These are phyloP conservation scores for Penicillium sp. DNA, from an alignment of 2,329 filamentous ascomycete genomes.

Conservation along the genomic window DNA sequence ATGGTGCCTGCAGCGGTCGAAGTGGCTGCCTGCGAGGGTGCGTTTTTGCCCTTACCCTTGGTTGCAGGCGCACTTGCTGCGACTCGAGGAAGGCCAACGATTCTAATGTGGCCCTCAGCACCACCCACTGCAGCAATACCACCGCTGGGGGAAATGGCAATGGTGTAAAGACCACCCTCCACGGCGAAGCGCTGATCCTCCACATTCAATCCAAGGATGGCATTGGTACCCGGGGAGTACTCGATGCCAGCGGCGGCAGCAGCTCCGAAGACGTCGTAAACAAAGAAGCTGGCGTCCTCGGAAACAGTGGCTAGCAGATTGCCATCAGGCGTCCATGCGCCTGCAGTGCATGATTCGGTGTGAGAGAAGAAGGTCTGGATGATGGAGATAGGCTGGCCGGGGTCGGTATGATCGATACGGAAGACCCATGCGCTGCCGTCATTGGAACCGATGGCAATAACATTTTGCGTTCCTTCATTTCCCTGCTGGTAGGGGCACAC, in stretches of 20 bases:
- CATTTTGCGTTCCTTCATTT: conserved; percentile 64
- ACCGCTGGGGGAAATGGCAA: conserved; percentile 77
- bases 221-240: conserved; percentile 55
- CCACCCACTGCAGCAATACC: conserved; percentile 82
- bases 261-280: conserved; percentile 86
- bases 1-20: conserved; percentile 63
- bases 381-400: conserved; percentile 67
- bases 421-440: conserved; percentile 97
- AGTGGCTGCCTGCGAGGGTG: conserved; percentile 34
- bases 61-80: conserved; percentile 40
- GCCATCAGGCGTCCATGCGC: conserved; percentile 86
- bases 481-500: conserved; percentile 64
- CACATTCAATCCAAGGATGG: conserved; percentile 73
- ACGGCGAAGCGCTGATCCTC: conserved; percentile 88
- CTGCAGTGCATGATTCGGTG: conserved; percentile 80
- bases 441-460: conserved; percentile 79
- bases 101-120: conserved; percentile 78
- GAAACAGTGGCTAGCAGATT: conserved; percentile 81
- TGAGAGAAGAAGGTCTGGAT: conserved; percentile 91
- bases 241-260: conserved; percentile 64
- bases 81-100: conserved; percentile 76
- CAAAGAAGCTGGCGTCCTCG: conserved; percentile 84
- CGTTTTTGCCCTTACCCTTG: conserved; percentile 54
- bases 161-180: conserved; percentile 84
- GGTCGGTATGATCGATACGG: conserved; percentile 68